Evolutionary conservation across 2,329 filamentous ascomycete species (phyloP).

Genomic region (Reticulascus tulasneorum): DNA sequence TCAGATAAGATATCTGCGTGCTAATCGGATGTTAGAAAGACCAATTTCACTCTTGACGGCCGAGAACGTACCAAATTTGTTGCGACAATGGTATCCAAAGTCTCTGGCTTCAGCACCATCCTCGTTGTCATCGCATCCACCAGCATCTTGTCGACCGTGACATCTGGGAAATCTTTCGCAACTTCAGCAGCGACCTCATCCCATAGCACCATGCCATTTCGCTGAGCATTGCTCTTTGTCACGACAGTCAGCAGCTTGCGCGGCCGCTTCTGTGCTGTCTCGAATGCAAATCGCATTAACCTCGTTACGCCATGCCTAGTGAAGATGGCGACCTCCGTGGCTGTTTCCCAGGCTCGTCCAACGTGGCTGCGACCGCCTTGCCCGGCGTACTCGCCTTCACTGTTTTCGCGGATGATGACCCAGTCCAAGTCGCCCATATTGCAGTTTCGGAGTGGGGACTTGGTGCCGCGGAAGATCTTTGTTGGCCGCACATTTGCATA

Average conservation of each 20-base stretch:
- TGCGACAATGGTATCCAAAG: conserved; percentile 59
- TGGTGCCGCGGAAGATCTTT: conserved; percentile 52
- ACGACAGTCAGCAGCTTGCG: conserved; percentile 58
- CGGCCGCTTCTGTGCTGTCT: conserved; percentile 47
- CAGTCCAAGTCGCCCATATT: conserved; percentile 54
- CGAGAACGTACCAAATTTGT: conserved; percentile 45
- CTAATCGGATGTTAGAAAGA: background rate
- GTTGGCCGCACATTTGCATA: conserved; percentile 65
- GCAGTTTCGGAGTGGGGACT: conserved; percentile 49
- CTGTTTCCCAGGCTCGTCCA: conserved; percentile 53
- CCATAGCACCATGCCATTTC: conserved; percentile 66
- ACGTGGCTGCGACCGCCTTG: conserved; percentile 58
- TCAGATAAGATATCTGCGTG: conserved; percentile 63
- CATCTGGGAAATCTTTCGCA: conserved; percentile 54
- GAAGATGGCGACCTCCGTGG: conserved; percentile 62
- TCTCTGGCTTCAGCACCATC: conserved; percentile 58
- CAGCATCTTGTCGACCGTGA: conserved; percentile 59
- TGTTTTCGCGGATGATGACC: conserved; percentile 66
- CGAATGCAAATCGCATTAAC: conserved; percentile 60
- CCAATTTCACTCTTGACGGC: no score
- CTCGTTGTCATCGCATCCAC: conserved; percentile 46
- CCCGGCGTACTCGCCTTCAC: conserved; percentile 61
- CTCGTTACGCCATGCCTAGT: conserved; percentile 56
- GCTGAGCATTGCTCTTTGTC: conserved; percentile 62
- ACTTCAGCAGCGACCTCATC: conserved; percentile 57